Base-by-base conservation (phyloP, 1,139 yeast species). In the Ogataea hybrid region DNA sequence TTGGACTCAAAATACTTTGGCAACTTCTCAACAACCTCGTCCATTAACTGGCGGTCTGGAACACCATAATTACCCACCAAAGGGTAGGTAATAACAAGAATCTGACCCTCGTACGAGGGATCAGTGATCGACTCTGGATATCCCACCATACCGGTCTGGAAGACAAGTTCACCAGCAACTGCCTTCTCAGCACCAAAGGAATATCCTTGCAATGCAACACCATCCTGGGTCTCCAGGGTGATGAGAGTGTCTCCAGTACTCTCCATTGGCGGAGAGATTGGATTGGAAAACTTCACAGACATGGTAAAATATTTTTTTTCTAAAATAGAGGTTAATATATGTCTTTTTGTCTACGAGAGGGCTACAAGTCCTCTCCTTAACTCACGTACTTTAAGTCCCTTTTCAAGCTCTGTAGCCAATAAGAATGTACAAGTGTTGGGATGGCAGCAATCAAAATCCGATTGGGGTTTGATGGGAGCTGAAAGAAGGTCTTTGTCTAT, bases 81-180 rank as follows among this genome's bases (percentile, higher is more conserved):
- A 21, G 99, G 98, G 66, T 81, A 90, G 46, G 99, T 94, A 67
- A 94, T 85, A 50, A 92, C 97, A 65, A 94, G 78, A 60, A 94
- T 90, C 71, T 94, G 99, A 52, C 98, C 98, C 63, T 87, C 94
- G 67, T 94, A 94, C 39, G 98, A 92, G 51, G 99, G 98, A 70
- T 94, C 99, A 39, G 98, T 90, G 64, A 94, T 79, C 48, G 97
- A 84, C 69, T 94, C 99, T 35, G 98, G 98, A 67, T 94, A 94
- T 52, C 99, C 99, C 57, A 92, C 98, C 98, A 94, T 94, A 73
- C 98, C 98, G 51, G 99, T 94, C 70, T 92, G 98, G 79, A 94
- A 94, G 51, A 94, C 99, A 62, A 92, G 79, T 72, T 94, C 99
- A 75, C 99, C 99, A 47, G 98, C 95, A 45, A 83, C 81, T 27